These are phyloP conservation scores for Cercophora scortea DNA, from an alignment of 495 filamentous ascomycete genomes.

Conservation along the genomic window DNA sequence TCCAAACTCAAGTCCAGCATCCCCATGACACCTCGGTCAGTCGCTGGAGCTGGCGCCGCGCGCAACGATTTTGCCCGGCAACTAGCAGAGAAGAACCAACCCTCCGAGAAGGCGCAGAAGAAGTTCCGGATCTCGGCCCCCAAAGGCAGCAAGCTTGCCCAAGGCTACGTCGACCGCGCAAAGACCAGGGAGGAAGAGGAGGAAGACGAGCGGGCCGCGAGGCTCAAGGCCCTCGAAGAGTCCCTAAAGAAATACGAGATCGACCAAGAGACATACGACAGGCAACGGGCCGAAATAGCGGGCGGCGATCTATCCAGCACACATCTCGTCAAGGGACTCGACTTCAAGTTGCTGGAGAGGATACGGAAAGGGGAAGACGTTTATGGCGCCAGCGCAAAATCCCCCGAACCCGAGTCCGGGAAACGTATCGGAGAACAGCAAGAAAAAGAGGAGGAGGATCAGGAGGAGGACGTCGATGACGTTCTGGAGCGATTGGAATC, in stretches of 20 bases:
- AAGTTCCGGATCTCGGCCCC: slow-evolving; percentile 75
- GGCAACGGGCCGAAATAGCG: slow-evolving; percentile 63
- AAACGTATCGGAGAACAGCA: slow-evolving; percentile 7
- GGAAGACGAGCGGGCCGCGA: slow-evolving; percentile 52
- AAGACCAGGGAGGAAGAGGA: slow-evolving; percentile 45
- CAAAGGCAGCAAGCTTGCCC: slow-evolving; percentile 70
- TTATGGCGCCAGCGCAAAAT: slow-evolving; percentile 26
- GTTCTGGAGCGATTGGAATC: slow-evolving; percentile 69
- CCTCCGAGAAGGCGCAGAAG: slow-evolving; percentile 44
- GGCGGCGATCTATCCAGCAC: slow-evolving; percentile 74
- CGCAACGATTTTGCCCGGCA: slow-evolving; percentile 75
- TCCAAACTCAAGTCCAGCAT: slow-evolving; percentile 66
- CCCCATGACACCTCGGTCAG: slow-evolving; percentile 79
- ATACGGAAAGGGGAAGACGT: slow-evolving; percentile 70
- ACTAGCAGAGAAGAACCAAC: slow-evolving; percentile 65
- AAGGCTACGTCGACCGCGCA: slow-evolving; percentile 84
- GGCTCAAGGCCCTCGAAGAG: slow-evolving; percentile 75
- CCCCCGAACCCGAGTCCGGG: slow-evolving; percentile 14
- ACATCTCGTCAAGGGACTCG: slow-evolving; percentile 86
- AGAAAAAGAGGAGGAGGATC: slow-evolving; percentile 9
- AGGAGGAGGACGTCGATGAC: slow-evolving; percentile 56
- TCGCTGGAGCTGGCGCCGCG: slow-evolving; percentile 32
- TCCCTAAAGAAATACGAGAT: slow-evolving; percentile 77
- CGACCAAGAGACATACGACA: slow-evolving; percentile 64
- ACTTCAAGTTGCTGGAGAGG: slow-evolving; percentile 71